Conservation (phyloP, 73 alveolate species). For the Urostyla sp. region DNA sequence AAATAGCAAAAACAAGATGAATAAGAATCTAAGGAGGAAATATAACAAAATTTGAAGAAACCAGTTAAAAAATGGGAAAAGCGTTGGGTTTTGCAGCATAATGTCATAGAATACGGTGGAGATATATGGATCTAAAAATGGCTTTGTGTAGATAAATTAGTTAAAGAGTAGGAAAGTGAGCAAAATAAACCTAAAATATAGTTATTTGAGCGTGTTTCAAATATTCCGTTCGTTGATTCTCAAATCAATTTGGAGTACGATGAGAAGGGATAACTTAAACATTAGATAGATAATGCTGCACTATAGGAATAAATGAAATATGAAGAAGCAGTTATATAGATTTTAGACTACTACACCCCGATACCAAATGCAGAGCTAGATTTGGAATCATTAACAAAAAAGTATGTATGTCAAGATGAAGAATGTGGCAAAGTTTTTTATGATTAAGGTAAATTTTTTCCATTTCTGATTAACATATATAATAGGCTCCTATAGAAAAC, state of each 20-base stretch:
- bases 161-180: neutral
- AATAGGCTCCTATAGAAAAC: slow-evolving; percentile 81
- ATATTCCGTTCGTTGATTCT: slow-evolving; percentile 17
- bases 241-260: neutral
- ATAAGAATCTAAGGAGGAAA: no score
- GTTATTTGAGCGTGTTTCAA: slow-evolving; percentile 33
- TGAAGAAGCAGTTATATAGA: slow-evolving; percentile 35
- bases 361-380: slow-evolving; percentile 11
- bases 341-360: slow-evolving; percentile 46
- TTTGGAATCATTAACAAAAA: slow-evolving; percentile 64
- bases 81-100: slow-evolving; percentile 89
- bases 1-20: no score
- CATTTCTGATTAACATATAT: neutral
- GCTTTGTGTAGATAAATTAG: slow-evolving; percentile 81
- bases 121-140: slow-evolving; percentile 92
- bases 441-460: slow-evolving; percentile 65
- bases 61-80: slow-evolving; percentile 84
- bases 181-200: slow-evolving; percentile 32
- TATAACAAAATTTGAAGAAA: slow-evolving; percentile 10
- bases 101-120: slow-evolving; percentile 81
- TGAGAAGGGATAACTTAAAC: neutral
- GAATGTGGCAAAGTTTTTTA: slow-evolving; percentile 89
- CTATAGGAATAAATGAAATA: slow-evolving; percentile 27
- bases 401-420: slow-evolving; percentile 81
- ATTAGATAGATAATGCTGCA: slow-evolving; percentile 8